Conservation (phyloP, 805 yeast species). For the Candida sonorensis region DNA sequence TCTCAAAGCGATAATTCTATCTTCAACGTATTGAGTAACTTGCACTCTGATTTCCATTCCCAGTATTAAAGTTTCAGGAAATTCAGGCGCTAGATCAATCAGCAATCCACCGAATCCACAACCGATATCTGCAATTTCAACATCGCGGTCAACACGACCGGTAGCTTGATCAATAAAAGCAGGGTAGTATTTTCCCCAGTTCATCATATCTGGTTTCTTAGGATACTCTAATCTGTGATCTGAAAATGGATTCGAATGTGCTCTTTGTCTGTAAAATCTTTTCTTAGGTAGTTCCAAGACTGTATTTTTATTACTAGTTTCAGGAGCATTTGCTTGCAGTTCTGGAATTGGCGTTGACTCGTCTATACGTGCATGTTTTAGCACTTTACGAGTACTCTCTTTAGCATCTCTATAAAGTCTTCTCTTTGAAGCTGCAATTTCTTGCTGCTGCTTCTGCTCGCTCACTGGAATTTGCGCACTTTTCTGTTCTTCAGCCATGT, state of each 20-base stretch:
- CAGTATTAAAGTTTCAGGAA: conserved; percentile 66
- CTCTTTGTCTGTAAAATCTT: conserved; percentile 90
- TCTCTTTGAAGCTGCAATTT: conserved; percentile 30
- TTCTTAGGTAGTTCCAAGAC: conserved; percentile 56
- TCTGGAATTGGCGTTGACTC: conserved; percentile 14
- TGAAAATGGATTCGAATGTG: conserved; percentile 95
- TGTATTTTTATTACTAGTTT: not conserved
- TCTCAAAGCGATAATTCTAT: conserved; percentile 85
- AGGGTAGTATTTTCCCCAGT: conserved; percentile 80
- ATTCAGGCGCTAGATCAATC: conserved; percentile 69
- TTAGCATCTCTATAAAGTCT: conserved; percentile 42
- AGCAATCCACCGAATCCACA: conserved; percentile 96
- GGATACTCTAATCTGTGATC: conserved; percentile 94
- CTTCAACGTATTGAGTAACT: conserved; percentile 95
- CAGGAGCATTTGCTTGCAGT: conserved; percentile 10
- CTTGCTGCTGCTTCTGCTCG: conserved; percentile 2
- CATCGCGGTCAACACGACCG: conserved; percentile 41
- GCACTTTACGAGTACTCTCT: conserved; percentile 35
- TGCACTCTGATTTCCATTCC: conserved; percentile 99
- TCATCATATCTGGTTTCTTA: conserved; percentile 70
- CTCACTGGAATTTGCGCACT: not conserved
- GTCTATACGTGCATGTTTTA: conserved; percentile 41
- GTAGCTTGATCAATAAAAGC: conserved; percentile 35
- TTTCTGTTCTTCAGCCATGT: too few species aligned
- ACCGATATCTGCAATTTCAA: conserved; percentile 92